Conservation (phyloP, 2,329 filamentous ascomycete species). For the Coniella lustricola region DNA sequence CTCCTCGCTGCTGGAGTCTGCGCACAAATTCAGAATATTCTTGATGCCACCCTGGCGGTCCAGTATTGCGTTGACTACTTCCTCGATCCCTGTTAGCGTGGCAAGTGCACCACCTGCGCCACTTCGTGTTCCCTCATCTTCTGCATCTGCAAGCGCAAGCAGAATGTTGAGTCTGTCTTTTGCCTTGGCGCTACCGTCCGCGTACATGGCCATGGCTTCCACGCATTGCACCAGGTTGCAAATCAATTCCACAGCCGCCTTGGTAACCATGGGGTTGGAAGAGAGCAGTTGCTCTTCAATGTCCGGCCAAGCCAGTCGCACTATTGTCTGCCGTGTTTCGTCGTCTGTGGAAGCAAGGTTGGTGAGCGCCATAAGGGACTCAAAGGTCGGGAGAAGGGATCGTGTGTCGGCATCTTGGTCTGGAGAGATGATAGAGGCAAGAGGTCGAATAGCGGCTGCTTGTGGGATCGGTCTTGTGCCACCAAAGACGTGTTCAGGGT, state of each 20-base stretch:
- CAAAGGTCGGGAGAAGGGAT: constrained; percentile 83
- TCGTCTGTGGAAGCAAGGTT: constrained; percentile 82
- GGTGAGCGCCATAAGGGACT: constrained; percentile 83
- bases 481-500: constrained; percentile 77
- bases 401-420: constrained; percentile 56
- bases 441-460: constrained; percentile 73
- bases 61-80: constrained; percentile 64
- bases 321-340: constrained; percentile 58
- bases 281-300: constrained; percentile 80
- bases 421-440: constrained; percentile 65
- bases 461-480: constrained; percentile 67
- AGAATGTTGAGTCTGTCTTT: constrained; percentile 73
- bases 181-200: constrained; percentile 59
- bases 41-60: constrained; percentile 64
- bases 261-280: constrained; percentile 66
- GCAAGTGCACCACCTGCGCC: constrained; percentile 87
- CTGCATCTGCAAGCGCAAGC: constrained; percentile 78
- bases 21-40: constrained; percentile 73
- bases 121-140: constrained; percentile 70
- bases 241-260: constrained; percentile 79
- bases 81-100: constrained; percentile 71
- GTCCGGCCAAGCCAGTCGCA: constrained; percentile 64
- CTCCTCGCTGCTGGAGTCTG: constrained; percentile 59
- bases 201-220: constrained; percentile 61
- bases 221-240: constrained; percentile 79